These are phyloP conservation scores for Schizothecium vesticola DNA, from an alignment of 495 filamentous ascomycete genomes.

Conservation along the genomic window DNA sequence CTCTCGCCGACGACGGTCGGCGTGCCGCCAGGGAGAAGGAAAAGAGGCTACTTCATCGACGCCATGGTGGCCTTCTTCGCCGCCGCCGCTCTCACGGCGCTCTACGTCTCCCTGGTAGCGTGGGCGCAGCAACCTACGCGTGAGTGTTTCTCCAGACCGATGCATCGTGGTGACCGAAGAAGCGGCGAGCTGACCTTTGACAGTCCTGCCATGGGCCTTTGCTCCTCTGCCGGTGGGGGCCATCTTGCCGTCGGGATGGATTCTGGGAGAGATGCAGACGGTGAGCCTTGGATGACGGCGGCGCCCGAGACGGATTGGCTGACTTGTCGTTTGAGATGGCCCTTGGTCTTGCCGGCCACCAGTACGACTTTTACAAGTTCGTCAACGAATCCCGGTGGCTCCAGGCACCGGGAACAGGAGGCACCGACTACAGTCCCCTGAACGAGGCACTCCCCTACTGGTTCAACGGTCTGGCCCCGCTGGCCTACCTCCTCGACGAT, in stretches of 20 bases:
- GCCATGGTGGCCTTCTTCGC: constrained; percentile 12
- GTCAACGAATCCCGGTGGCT: constrained; percentile 51
- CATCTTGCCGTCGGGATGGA: constrained; percentile 55
- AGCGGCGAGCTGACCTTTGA: background rate
- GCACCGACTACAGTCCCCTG: constrained; percentile 53
- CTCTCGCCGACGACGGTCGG: background rate
- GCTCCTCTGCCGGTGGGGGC: constrained; percentile 52
- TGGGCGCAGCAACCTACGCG: background rate
- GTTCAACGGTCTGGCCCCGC: constrained; percentile 61
- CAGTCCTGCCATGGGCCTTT: constrained; percentile 21
- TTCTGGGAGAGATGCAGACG: constrained; percentile 51
- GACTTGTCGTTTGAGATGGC: constrained; percentile 30
- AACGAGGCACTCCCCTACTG: constrained; percentile 62
- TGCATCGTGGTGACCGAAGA: background rate
- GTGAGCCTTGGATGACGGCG: background rate
- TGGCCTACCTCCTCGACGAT: constrained; percentile 55
- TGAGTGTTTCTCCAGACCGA: background rate
- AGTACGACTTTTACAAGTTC: constrained; percentile 56
- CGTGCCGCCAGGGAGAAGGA: background rate
- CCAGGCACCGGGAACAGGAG: constrained; percentile 31
- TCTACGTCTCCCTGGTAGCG: constrained; percentile 6
- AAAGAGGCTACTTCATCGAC: constrained; percentile 9
- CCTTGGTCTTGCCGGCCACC: constrained; percentile 55
- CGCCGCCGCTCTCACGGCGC: constrained; percentile 1
- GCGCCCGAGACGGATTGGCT: background rate